Conservation (phyloP, 768 basidiomycete species). For the Paxillus ammoniavirescens region DNA sequence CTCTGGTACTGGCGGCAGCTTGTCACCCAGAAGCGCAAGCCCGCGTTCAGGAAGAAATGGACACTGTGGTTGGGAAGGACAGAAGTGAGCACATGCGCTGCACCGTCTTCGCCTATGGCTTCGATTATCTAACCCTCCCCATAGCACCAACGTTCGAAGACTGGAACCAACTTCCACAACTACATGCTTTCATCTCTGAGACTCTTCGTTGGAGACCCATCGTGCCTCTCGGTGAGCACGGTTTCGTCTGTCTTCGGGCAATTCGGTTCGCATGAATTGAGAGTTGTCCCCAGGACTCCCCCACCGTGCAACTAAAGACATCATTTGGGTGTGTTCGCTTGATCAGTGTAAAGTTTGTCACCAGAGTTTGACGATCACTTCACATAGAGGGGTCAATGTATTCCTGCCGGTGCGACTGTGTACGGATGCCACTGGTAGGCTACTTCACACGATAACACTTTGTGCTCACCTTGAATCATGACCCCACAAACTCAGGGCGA, state of each 20-base stretch:
- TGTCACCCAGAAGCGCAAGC: no score
- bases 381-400: slow-evolving; percentile 16
- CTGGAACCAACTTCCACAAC: slow-evolving; percentile 23
- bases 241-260: neutral
- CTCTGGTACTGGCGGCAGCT: slow-evolving; percentile 48
- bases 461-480: no score
- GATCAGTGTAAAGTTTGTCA: slow-evolving; percentile 4
- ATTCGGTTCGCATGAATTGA: no score
- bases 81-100: slow-evolving; percentile 10
- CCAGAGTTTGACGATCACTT: slow-evolving; percentile 28
- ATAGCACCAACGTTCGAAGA: slow-evolving; percentile 37
- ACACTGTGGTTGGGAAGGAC: slow-evolving; percentile 41
- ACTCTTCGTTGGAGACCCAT: slow-evolving; percentile 39
- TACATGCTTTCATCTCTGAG: no score
- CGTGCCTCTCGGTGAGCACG: slow-evolving; percentile 23
- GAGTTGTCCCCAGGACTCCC: neutral
- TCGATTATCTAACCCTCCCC: neutral
- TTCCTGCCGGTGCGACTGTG: slow-evolving; percentile 24
- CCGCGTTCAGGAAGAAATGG: no score
- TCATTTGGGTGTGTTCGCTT: slow-evolving; percentile 6
- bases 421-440: slow-evolving; percentile 16
- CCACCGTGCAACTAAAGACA: slow-evolving; percentile 7
- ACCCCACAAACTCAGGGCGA: slow-evolving; percentile 34
- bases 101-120: neutral
- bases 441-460: slow-evolving; percentile 19